These are phyloP conservation scores for Eucalyptus albens DNA, from an alignment of 345 rosid species.

Conservation along the genomic window DNA sequence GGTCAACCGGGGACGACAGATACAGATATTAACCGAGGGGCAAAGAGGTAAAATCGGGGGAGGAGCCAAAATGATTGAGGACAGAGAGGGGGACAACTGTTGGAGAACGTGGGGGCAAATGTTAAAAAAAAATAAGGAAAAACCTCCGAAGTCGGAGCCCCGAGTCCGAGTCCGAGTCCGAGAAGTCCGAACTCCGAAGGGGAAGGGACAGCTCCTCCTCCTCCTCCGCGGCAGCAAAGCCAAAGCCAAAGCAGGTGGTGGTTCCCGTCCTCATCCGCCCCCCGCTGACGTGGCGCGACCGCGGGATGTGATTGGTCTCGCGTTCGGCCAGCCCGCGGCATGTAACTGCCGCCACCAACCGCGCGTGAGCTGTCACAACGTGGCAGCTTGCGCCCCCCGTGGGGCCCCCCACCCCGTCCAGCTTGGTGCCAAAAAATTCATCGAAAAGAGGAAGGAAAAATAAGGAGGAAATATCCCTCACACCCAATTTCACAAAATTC, in stretches of 20 bases:
- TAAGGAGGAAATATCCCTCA: background rate
- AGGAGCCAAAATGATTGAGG: background rate
- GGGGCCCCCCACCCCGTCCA: background rate
- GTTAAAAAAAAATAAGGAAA: too few relatives aligned
- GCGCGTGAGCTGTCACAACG: slow-evolving; percentile 53
- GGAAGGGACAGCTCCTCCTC: background rate
- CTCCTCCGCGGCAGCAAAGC: background rate
- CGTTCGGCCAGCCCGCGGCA: background rate
- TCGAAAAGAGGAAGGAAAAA: background rate
- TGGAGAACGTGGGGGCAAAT: slow-evolving; percentile 21
- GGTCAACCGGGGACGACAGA: background rate
- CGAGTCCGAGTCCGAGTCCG: background rate
- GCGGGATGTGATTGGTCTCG: slow-evolving; percentile 51
- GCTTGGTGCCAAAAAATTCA: background rate
- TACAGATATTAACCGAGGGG: background rate
- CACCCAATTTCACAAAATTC: background rate
- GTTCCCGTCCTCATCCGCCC: background rate
- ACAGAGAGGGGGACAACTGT: slow-evolving; percentile 6
- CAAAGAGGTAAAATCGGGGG: background rate
- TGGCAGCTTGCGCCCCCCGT: slow-evolving; percentile 21
- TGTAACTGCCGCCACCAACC: slow-evolving; percentile 26
- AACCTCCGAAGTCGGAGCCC: too few relatives aligned
- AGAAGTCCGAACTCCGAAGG: slow-evolving; percentile 1
- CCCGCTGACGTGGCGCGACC: slow-evolving; percentile 33
- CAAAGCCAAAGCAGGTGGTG: background rate